phyloP scores from a whole-genome alignment of 768 basidiomycete species.

The Lactarius hengduanensis region DNA sequence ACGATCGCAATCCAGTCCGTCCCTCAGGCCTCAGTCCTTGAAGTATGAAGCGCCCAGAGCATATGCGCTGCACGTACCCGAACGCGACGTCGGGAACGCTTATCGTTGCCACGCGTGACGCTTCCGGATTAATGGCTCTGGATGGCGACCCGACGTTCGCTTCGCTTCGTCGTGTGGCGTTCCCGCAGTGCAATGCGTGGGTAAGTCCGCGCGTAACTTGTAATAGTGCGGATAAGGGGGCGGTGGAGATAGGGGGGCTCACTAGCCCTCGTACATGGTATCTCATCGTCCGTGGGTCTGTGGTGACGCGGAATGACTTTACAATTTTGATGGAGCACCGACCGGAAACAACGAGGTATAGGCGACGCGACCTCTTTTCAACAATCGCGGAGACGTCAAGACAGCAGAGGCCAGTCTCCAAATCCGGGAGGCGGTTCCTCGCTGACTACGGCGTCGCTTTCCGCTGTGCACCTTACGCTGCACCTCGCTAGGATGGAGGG shows the following conservation, averaged over 20 bases:
- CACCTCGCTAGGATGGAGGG: slow-evolving; percentile 34
- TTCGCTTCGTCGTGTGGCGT: slow-evolving; percentile 28
- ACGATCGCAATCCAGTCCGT: slow-evolving; percentile 40
- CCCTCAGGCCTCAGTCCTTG: slow-evolving; percentile 34
- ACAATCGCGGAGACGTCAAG: slow-evolving; percentile 5
- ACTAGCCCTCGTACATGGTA: no score
- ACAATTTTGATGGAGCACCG: no score
- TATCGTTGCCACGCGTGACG: not conserved
- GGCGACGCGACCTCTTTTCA: slow-evolving; percentile 1
- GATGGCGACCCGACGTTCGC: slow-evolving; percentile 5
- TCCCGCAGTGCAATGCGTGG: not conserved
- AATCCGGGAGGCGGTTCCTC: slow-evolving; percentile 30
- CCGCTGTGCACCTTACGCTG: slow-evolving; percentile 21
- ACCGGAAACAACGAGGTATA: slow-evolving; percentile 8
- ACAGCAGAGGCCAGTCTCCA: no score
- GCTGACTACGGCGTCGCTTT: slow-evolving; percentile 27
- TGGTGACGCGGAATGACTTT: not conserved
- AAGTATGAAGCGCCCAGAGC: slow-evolving; percentile 30
- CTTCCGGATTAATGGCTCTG: slow-evolving; percentile 12
- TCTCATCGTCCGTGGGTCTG: no score
- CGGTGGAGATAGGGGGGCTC: not conserved
- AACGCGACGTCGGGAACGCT: slow-evolving; percentile 11
- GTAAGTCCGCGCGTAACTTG: not conserved
- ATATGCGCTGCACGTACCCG: slow-evolving; percentile 22
- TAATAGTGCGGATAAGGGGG: not conserved